Base-by-base conservation (phyloP, 2,329 filamentous ascomycete species). In the Calonectria crousiana region DNA sequence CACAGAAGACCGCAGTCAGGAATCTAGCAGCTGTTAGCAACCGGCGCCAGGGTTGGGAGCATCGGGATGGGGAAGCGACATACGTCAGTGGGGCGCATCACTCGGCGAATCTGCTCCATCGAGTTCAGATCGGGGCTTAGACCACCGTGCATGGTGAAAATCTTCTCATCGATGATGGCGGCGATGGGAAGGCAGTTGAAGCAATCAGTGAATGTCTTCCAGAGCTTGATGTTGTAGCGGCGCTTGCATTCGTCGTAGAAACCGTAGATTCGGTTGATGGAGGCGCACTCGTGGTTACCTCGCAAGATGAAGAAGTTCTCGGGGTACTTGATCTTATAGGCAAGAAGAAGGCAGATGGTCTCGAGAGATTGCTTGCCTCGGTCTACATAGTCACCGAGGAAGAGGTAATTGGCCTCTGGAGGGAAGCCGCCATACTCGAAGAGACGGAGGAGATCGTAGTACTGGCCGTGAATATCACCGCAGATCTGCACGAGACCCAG, bases 191-290 rank as follows among this genome's bases (percentile, higher is more conserved):
- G 88, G 88, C 95, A 98, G 90, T 99, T 99, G 92, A 99, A 99
- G 91, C 96, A 98, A 86, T 99, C 96, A 77, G 96, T 98, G 85
- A 99, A 98, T 1, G 96, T 98, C 92, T 99, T 99, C 96, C 96
- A 98, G 75, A 98, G 91, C 92, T 98, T 98, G 90, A 98, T 98
- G 88, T 98, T 99, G 89, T 98, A 98, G 81, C 96, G 92, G 84
- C 97, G 94, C 90, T 99, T 99, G 93, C 96, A 99, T 88, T 99
- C 96, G 84, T 99, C 97, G 90, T 99, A 99, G 90, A 99, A 99
- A 74, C 97, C 97, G 86, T 99, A 99, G 87, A 98, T 98, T 84
- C 97, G 95, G 89, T 98, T 99, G 90, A 99, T 98, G 68, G 95
- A 98, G 74, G 97, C 97, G 88, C 97, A 98, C 87, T 99, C 97